These are phyloP conservation scores for Fusarium compactum DNA, from an alignment of 2,329 filamentous ascomycete genomes.

Conservation along the genomic window DNA sequence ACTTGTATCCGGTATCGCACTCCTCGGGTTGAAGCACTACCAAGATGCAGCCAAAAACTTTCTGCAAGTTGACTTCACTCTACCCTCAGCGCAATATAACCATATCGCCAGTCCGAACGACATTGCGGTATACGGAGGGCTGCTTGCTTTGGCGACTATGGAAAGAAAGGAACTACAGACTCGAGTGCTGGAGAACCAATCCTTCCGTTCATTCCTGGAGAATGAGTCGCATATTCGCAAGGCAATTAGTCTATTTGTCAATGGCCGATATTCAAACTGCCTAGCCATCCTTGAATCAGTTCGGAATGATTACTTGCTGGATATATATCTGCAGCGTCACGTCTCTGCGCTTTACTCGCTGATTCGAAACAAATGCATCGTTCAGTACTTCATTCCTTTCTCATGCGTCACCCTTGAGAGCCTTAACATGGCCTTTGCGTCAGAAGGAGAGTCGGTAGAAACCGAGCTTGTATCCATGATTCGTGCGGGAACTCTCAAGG, in stretches of 20 bases:
- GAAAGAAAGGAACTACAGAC: conserved; percentile 79
- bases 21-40: conserved; percentile 61
- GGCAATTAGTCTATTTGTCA: conserved; percentile 89
- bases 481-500: conserved; percentile 75
- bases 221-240: conserved; percentile 94
- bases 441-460: conserved; percentile 72
- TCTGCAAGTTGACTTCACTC: conserved; percentile 69
- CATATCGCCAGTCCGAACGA: conserved; percentile 86
- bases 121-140: conserved; percentile 89
- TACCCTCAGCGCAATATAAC: conserved; percentile 68
- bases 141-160: conserved; percentile 93
- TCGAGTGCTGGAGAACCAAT: conserved; percentile 80
- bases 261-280: conserved; percentile 88
- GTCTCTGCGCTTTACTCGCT: conserved; percentile 75
- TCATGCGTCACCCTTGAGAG: conserved; percentile 85
- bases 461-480: conserved; percentile 85
- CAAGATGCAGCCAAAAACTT: conserved; percentile 78
- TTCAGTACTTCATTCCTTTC: conserved; percentile 92
- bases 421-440: conserved; percentile 81
- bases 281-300: conserved; percentile 85
- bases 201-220: conserved; percentile 89
- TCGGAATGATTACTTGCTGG: conserved; percentile 87
- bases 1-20: conserved; percentile 64
- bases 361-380: conserved; percentile 91
- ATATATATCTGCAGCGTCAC: conserved; percentile 84